Evolutionary conservation across 441 rosid genomes (phyloP).

Genomic region (Isatis lusitanica): DNA sequence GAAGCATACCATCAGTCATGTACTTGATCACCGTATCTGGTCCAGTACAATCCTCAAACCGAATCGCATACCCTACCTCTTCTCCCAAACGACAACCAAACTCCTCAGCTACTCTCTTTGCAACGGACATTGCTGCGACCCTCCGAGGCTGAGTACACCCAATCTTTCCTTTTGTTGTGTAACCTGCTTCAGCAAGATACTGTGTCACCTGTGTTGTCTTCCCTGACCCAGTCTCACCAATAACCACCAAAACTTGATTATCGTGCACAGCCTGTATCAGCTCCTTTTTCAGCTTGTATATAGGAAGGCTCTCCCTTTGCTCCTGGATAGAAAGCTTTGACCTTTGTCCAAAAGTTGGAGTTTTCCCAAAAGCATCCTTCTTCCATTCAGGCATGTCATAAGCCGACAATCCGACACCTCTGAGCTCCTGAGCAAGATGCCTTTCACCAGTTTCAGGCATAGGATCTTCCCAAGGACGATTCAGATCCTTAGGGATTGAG

Average conservation of each 20-base stretch:
- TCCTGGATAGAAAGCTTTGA: constrained; percentile 87
- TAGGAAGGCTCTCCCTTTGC: constrained; percentile 85
- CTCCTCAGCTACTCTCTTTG: constrained; percentile 89
- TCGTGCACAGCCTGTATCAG: constrained; percentile 84
- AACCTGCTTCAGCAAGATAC: constrained; percentile 83
- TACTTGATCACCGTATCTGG: constrained; percentile 88
- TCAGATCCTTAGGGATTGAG: constrained; percentile 84
- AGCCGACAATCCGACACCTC: constrained; percentile 84
- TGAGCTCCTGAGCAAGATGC: constrained; percentile 88
- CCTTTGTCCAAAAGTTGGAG: constrained; percentile 73
- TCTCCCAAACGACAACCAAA: constrained; percentile 85
- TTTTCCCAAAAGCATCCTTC: constrained; percentile 82
- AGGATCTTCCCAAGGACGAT: constrained; percentile 92
- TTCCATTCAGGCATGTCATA: constrained; percentile 94
- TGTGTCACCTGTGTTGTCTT: constrained; percentile 88
- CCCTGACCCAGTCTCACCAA: constrained; percentile 92
- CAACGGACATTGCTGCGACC: constrained; percentile 89
- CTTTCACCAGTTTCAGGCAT: constrained; percentile 95
- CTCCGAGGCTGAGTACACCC: constrained; percentile 93
- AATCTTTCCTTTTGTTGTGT: constrained; percentile 77
- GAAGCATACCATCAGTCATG: constrained; percentile 95
- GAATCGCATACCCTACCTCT: constrained; percentile 19
- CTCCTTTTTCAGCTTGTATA: constrained; percentile 80
- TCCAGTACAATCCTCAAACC: constrained; percentile 83
- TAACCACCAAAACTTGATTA: constrained; percentile 81